These are phyloP conservation scores for Anastatica hierochuntica DNA, from an alignment of 345 rosid genomes.

Conservation along the genomic window DNA sequence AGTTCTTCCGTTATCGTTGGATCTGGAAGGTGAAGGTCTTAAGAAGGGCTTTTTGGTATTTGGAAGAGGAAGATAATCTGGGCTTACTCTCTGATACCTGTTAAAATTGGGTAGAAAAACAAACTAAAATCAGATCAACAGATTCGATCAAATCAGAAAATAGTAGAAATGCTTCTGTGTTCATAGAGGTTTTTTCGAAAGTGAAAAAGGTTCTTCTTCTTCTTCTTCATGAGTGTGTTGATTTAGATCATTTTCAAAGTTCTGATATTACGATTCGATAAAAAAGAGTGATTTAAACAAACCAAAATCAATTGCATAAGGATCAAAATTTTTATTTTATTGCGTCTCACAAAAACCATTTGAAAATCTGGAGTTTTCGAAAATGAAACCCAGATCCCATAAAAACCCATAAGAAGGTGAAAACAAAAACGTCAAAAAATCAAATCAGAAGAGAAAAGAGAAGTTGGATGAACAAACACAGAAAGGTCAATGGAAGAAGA, in stretches of 20 bases:
- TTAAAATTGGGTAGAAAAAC: not conserved
- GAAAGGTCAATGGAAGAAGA: conserved; percentile 8
- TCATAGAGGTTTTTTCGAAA: not conserved
- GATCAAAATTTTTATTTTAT: not conserved
- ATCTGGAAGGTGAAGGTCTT: conserved; percentile 24
- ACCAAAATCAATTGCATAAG: too few species aligned
- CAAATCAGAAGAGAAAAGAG: not conserved
- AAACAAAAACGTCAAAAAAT: too few species aligned
- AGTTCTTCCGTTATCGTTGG: conserved; percentile 10
- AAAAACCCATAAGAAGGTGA: too few species aligned
- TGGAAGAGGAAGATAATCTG: conserved; percentile 35
- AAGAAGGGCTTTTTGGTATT: conserved; percentile 31
- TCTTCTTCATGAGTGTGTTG: not conserved
- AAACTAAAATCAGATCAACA: not conserved
- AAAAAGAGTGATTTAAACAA: too few species aligned
- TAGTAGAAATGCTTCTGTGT: too few species aligned
- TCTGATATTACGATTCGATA: too few species aligned
- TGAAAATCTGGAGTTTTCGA: too few species aligned
- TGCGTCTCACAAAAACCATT: too few species aligned
- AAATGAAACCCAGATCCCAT: not conserved
- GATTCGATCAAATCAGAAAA: not conserved
- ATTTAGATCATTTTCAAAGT: not conserved
- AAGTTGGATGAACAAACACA: too few species aligned
- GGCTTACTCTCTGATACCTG: conserved; percentile 54
- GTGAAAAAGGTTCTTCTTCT: too few species aligned